Evolutionary conservation across 306 rosid species (phyloP), one percentile per base, ranked within the genome.

Genomic region (Prunus mongolica): DNA sequence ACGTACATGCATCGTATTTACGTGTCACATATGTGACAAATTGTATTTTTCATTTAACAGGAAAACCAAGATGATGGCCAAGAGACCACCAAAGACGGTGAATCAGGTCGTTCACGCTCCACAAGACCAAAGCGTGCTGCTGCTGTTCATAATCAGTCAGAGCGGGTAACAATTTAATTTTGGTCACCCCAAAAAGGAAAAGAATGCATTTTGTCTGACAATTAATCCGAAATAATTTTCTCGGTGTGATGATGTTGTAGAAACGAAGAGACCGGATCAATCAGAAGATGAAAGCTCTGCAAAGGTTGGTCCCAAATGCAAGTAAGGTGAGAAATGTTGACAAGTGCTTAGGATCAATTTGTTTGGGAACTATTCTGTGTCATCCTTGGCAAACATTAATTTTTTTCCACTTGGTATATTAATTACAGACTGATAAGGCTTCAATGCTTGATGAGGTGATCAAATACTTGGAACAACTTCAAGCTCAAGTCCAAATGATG

Each of bases 361-460:
- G 44, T 38, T 38, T 6, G 44, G 44, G 9, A 7, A 7, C 9
- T 38, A 6, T 38, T 7, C 41, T 34, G 41, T 34, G 41, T 34
- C 41, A 34, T 38, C 44, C 44, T 38, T 38, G 44, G 44, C 9
- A 38, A 38, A 38, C 44, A 38, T 38, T 54, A 3, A 72, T 16
- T 38, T 28, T 16, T 38, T 28, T 22, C 8, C 30, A 25, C 19
- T 79, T 22, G 45, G 12, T 7, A 22, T 27, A 18, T 50, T 55
- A 65, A 61, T 56, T 76, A 81, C 84, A 89, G 90, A 84, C 82
- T 0, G 90, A 89, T 49, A 89, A 82, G 56, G 93, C 93, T 57
- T 86, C 93, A 77, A 83, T 89, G 88, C 83, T 89, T n/a, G 93
- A 89, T 56, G 90, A 86, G 71, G 90, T 89, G 80, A 89, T 86